Evolutionary conservation across 768 basidiomycete genomes (phyloP).

Genomic region (Auricularia heimuer): DNA sequence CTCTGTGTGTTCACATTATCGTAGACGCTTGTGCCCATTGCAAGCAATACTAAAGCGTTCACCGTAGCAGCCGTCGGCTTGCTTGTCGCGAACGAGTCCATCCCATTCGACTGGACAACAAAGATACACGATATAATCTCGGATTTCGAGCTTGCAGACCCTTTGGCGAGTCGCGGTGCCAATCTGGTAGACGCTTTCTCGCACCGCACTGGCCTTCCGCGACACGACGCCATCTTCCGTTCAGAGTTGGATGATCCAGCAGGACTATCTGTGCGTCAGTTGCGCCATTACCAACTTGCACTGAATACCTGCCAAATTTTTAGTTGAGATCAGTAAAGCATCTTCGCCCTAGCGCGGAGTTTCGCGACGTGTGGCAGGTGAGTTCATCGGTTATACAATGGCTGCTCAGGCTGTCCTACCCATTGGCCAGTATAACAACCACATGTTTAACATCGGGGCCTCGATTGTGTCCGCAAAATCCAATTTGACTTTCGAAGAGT

Average conservation of each 20-base stretch:
- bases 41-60: neutral
- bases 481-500: neutral
- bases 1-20: no score
- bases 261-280: neutral
- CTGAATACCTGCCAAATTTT: neutral
- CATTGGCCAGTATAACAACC: neutral
- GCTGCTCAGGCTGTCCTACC: no score
- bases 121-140: neutral
- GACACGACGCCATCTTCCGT: neutral
- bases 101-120: neutral
- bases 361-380: neutral
- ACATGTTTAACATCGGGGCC: neutral
- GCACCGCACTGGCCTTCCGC: neutral
- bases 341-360: neutral
- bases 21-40: neutral
- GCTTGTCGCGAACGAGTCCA: neutral
- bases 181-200: neutral
- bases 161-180: neutral
- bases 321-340: neutral
- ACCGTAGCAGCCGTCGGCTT: neutral
- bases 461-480: neutral
- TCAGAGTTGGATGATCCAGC: neutral
- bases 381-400: no score
- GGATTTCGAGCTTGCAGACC: neutral
- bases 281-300: neutral